Percentiles rank a stretch among this genome's conserved stretches.
Evolutionary conservation across 805 yeast genomes (phyloP).

Genomic region (Ogataea salicorniae): DNA sequence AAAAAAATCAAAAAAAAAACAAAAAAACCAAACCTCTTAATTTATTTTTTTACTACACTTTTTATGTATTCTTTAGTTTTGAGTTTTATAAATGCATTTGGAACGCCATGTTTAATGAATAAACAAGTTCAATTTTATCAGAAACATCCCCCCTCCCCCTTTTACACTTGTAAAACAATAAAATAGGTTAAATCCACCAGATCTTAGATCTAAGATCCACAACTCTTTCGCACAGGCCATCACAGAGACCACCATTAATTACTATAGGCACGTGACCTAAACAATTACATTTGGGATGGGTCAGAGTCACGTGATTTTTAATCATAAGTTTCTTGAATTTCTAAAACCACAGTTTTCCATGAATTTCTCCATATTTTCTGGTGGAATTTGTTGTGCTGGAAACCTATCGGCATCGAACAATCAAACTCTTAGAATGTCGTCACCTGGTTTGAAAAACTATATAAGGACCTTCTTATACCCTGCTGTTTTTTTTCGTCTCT

Average conservation of each 20-base stretch:
- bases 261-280: no score
- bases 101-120: slow-evolving; percentile 39
- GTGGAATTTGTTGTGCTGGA: no score
- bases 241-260: no score
- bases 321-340: neutral
- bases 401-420: no score
- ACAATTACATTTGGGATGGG: neutral
- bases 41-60: slow-evolving; percentile 5
- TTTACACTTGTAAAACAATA: slow-evolving; percentile 1
- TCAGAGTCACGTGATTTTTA: neutral
- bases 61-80: slow-evolving; percentile 8
- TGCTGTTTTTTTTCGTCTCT: neutral
- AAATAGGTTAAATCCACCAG: neutral
- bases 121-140: slow-evolving; percentile 31
- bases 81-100: slow-evolving; percentile 19
- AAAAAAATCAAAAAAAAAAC: neutral
- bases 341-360: neutral
- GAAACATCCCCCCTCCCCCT: neutral
- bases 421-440: no score
- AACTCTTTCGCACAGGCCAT: no score
- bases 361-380: no score
- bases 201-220: neutral
- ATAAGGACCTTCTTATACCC: no score
- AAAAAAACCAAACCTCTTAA: neutral
- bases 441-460: no score